These are phyloP conservation scores for Hebeloma cylindrosporum DNA, from an alignment of 768 basidiomycete species.

Conservation along the genomic window DNA sequence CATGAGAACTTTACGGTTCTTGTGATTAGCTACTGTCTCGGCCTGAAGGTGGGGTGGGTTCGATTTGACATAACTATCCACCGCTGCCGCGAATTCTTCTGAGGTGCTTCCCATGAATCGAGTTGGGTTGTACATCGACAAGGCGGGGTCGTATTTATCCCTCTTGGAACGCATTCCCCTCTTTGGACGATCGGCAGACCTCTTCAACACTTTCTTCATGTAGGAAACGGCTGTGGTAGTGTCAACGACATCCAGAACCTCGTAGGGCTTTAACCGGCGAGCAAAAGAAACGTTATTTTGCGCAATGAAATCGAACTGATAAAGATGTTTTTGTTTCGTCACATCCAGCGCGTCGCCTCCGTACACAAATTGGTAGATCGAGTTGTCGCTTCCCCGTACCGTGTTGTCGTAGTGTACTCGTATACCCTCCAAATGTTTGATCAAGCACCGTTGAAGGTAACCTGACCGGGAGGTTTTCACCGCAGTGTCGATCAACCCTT, in stretches of 20 bases:
- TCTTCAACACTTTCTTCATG: slow-evolving; percentile 91
- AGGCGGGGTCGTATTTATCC: slow-evolving; percentile 65
- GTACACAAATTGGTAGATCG: slow-evolving; percentile 94
- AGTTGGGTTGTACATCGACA: slow-evolving; percentile 77
- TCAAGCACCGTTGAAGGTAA: slow-evolving; percentile 95
- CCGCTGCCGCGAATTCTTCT: slow-evolving; percentile 81
- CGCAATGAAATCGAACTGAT: slow-evolving; percentile 91
- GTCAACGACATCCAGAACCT: slow-evolving; percentile 58
- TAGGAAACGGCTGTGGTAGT: slow-evolving; percentile 65
- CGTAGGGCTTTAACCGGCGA: slow-evolving; percentile 64
- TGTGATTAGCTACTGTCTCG: slow-evolving; percentile 32
- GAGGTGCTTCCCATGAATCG: slow-evolving; percentile 88
- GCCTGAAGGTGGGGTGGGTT: slow-evolving; percentile 58
- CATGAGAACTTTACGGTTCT: slow-evolving; percentile 47
- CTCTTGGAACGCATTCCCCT: slow-evolving; percentile 48
- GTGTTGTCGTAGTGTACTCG: slow-evolving; percentile 98
- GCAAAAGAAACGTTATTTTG: slow-evolving; percentile 81
- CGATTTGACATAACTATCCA: slow-evolving; percentile 75
- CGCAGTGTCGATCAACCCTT: slow-evolving; percentile 98
- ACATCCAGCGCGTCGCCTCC: slow-evolving; percentile 97
- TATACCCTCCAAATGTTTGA: slow-evolving; percentile 97
- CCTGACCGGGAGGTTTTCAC: slow-evolving; percentile 99
- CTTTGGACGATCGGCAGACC: slow-evolving; percentile 45
- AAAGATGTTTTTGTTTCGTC: slow-evolving; percentile 94
- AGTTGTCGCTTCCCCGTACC: slow-evolving; percentile 91